Conservation (phyloP, 768 basidiomycete species). For the Lanmaoa pseudosensibilis region DNA sequence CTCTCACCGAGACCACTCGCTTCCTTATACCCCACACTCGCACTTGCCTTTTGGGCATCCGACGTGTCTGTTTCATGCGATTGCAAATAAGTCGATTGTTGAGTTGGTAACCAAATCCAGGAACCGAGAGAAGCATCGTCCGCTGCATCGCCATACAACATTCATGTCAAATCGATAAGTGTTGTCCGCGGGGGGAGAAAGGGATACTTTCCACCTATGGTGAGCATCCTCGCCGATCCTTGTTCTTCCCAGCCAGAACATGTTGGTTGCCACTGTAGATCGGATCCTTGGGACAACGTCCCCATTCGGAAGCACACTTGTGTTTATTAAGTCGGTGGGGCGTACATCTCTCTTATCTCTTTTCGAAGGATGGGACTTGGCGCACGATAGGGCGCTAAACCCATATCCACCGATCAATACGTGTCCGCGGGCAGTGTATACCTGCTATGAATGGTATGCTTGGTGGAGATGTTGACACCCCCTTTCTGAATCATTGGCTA, state of each 20-base stretch:
- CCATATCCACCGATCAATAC: not conserved
- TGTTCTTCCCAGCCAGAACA: not conserved
- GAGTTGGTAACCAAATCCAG: constrained; percentile 1
- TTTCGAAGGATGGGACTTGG: not conserved
- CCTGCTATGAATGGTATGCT: not conserved
- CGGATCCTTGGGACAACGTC: not conserved
- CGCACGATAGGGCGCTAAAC: not conserved
- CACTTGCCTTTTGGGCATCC: not conserved
- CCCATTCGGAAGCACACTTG: not conserved
- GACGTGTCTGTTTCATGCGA: not conserved
- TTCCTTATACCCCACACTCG: constrained; percentile 7
- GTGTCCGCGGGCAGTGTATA: not conserved
- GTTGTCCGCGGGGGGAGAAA: not conserved
- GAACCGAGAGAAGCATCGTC: constrained; percentile 3
- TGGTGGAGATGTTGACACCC: not conserved
- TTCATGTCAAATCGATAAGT: not conserved
- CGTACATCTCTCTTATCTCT: not conserved
- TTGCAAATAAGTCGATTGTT: not conserved
- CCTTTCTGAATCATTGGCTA: not conserved
- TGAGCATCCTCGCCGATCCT: not conserved
- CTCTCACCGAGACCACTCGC: not conserved
- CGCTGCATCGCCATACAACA: not conserved
- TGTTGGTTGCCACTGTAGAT: not conserved
- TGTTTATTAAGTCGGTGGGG: not conserved
- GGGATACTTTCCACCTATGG: not conserved